phyloP scores from a whole-genome alignment of 2,329 filamentous ascomycete genomes.

The Cercospora nicotianae region DNA sequence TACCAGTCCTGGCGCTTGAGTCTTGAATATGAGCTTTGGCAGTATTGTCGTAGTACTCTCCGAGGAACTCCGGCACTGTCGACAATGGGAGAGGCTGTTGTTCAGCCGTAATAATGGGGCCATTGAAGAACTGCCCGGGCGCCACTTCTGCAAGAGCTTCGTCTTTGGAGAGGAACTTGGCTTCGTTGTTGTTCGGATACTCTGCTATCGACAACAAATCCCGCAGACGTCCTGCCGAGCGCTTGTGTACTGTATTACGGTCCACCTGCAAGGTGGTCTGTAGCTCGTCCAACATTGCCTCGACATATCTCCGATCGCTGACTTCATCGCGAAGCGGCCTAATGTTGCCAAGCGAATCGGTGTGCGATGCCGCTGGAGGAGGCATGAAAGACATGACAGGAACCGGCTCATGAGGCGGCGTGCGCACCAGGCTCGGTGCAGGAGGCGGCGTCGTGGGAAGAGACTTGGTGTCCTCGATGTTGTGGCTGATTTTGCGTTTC shows the following conservation, averaged over 20 bases:
- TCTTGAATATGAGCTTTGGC: conserved; percentile 35
- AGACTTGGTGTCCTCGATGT: background rate
- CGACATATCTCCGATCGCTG: conserved; percentile 12
- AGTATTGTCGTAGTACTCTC: conserved; percentile 37
- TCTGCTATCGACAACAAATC: conserved; percentile 30
- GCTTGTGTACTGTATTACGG: conserved; percentile 14
- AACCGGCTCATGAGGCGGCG: background rate
- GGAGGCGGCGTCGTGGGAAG: background rate
- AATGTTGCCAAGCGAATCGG: background rate
- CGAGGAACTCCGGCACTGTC: conserved; percentile 31
- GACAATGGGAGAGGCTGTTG: conserved; percentile 34
- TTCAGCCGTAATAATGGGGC: conserved; percentile 32
- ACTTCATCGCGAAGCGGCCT: conserved; percentile 11
- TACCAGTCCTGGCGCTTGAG: conserved; percentile 24
- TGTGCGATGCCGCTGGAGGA: conserved; percentile 2
- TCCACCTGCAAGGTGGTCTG: background rate
- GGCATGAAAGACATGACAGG: background rate
- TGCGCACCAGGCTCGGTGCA: background rate
- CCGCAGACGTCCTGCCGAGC: conserved; percentile 29
- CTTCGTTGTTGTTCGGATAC: conserved; percentile 28
- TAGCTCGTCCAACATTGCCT: conserved; percentile 9
- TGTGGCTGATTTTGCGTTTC: conserved; percentile 4
- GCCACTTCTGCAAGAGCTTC: conserved; percentile 29
- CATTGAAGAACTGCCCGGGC: conserved; percentile 28
- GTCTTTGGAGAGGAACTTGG: conserved; percentile 28